Base-by-base conservation (phyloP, 257 asterid species). In the Solanum arcanum region DNA sequence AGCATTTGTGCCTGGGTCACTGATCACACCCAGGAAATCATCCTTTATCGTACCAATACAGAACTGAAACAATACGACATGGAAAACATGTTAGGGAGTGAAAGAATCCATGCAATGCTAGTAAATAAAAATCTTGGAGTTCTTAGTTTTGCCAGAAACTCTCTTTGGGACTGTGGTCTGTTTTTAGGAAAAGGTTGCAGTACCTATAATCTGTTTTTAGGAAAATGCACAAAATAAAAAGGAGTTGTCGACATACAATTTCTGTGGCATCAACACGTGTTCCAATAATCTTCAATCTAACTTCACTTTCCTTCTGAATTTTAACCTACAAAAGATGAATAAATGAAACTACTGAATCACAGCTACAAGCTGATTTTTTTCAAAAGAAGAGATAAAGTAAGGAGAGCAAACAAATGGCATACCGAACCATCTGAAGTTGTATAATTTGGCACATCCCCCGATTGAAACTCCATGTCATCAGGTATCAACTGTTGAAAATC, bases 391-490 rank as follows among this genome's bases (percentile, higher is more conserved):
- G 83, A 8, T 27, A 44, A 44, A 77, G 83, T 74, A 74, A 74
- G 83, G n/a, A 74, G 2, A 37, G 41, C 41, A 78, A 78, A 44
- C 33, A 41, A 13, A 21, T 47, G 88, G n/a, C 89, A 62, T 88
- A 89, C 91, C 44, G 91, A 90, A 88, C 98, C 98, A 88, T 95
- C 98, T 16, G 99, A 95, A 35, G 99, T 96, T n/a, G 99, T 96
- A 90, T 96, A 96, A 89, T 94, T 94, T 35, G 99, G 98, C 90
- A 93, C 91, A 74, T 96, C 98, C 85, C 99, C 98, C 44, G 99
- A 89, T 86, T 96, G 99, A 86, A 96, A 96, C 92, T 96, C 98
- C 99, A 96, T 96, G 88, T 96, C 98, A 88, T 96, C 98, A 0
- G 99, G 99, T 84, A 95, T 96, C 94, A 95, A 93, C 99, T 96